Base-by-base conservation (phyloP, 2,329 filamentous ascomycete species). In the Ascochyta rabiei region DNA sequence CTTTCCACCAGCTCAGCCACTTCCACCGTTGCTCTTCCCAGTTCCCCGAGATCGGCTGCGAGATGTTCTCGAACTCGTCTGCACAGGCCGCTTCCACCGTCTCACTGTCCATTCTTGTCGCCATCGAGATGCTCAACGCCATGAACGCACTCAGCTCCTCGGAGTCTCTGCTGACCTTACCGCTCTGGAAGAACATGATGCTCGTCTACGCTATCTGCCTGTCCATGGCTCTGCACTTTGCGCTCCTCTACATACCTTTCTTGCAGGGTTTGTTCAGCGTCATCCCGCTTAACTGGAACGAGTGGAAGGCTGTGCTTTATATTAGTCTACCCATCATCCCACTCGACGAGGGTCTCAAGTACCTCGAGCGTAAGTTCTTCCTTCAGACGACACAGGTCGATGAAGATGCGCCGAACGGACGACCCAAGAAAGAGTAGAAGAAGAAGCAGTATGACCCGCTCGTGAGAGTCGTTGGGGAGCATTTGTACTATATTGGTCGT, bases 101-200 rank as follows among this genome's bases (percentile, higher is more conserved):
- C 24, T 97, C 92, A 6, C 84, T 99, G 57, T 96, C 91, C 33
- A 87, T 88, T 69, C 84, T 99, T 16, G 95, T 99, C 40, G 92
- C 97, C 57, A 98, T 99, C 71, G 95, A 99, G 80, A 99, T 99
- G 95, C 85, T 99, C 74, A 99, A 99, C 78, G 95, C 95, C 67
- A 93, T 98, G 89, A 99, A 99, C 73, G 95, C 93, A 0, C 84
- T 99, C 28, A 97, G 92, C 1, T 96, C 92, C 0, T 96, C 91
- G 76, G 95, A 99, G 78, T 96, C 91, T 15, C 86, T 99, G 12
- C 78, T 99, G 51, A 97, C 93, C 2, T 85, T 99, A 59, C 93
- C 93, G 9, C 81, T 99, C n/a, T 97, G 93, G 93, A 86, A 93
- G 73, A 99, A 99, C 80, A 95, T 96, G 89, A 95, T 96, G 84